Base-by-base conservation (phyloP, 345 rosid genomes). In the Linum usitatissimum region DNA sequence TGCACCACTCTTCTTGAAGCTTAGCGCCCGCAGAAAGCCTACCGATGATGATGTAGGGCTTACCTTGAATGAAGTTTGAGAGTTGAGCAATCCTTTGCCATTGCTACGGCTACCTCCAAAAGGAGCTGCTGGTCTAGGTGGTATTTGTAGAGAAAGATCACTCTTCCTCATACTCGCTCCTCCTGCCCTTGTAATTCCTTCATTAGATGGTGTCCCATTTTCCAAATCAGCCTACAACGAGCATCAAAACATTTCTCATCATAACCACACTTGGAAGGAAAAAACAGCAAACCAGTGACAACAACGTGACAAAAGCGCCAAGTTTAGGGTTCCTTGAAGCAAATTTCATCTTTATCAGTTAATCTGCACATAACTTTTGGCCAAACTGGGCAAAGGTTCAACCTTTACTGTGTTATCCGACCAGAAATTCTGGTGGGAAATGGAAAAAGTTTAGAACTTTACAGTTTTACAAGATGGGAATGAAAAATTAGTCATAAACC, bases 131-230 rank as follows among this genome's bases (percentile, higher is more conserved):
- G 85, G 70, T 65, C 75, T 79, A 55, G 87, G 85, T 0, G 96
- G 95, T 61, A 89, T 80, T 71, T 82, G 86, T 64, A 92, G 87
- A 18, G 86, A 88, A 77, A 92, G 95, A 85, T 83, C 84, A 23
- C 53, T 56, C n/a, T 73, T 83, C 60, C 77, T 76, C 59, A 64
- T 83, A 60, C 76, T 79, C 3, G 84, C 63, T 70, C 65, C 86
- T 9, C 38, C 28, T 23, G 82, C 76, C 57, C 70, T 81, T 13
- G 75, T 67, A 56, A 68, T 69, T 70, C 71, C 79, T 19, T 71
- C 78, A 64, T 53, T 76, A 36, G 79, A 64, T 15, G 78, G 51
- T 68, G 69, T 80, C 73, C 36, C 62, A 17, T 58, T 63, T 72
- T 69, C 77, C 55, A 59, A 58, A 67, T 72, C 81, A 74, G 17